These are phyloP conservation scores for Rhododendron molle DNA, from an alignment of 148 eudicot species.

Conservation along the genomic window DNA sequence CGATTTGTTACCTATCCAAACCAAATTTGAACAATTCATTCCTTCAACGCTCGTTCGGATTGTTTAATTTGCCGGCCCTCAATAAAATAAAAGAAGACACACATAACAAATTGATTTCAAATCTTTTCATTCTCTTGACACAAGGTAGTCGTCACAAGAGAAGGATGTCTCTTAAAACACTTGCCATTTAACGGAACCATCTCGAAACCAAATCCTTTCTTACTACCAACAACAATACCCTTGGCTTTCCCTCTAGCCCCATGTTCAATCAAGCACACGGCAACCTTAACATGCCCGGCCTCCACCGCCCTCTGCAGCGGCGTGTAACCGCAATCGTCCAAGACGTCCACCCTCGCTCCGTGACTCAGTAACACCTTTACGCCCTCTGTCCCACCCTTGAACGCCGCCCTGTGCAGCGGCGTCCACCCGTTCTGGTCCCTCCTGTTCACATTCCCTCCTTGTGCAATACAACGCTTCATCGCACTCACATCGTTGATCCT, in stretches of 20 bases:
- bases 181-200: conserved; percentile 17
- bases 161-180: conserved; percentile 22
- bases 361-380: conserved; percentile 34
- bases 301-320: conserved; percentile 37
- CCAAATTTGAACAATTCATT: not conserved
- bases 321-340: conserved; percentile 29
- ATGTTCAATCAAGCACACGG: conserved; percentile 17
- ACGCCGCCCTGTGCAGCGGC: conserved; percentile 47
- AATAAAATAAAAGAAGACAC: not conserved
- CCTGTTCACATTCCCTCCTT: conserved; percentile 35
- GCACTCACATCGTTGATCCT: conserved; percentile 25
- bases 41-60: not conserved
- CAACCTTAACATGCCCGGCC: conserved; percentile 35
- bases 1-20: not conserved
- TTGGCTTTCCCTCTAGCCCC: conserved; percentile 33
- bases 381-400: conserved; percentile 38
- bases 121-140: not conserved
- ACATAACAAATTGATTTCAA: not conserved
- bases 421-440: conserved; percentile 58
- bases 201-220: not conserved
- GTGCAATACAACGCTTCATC: conserved; percentile 29
- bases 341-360: conserved; percentile 32
- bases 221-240: conserved; percentile 7
- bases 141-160: not conserved
- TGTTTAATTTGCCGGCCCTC: not conserved